These are phyloP conservation scores for Eucalyptus camaldulensis DNA, from an alignment of 345 rosid genomes.

Conservation along the genomic window DNA sequence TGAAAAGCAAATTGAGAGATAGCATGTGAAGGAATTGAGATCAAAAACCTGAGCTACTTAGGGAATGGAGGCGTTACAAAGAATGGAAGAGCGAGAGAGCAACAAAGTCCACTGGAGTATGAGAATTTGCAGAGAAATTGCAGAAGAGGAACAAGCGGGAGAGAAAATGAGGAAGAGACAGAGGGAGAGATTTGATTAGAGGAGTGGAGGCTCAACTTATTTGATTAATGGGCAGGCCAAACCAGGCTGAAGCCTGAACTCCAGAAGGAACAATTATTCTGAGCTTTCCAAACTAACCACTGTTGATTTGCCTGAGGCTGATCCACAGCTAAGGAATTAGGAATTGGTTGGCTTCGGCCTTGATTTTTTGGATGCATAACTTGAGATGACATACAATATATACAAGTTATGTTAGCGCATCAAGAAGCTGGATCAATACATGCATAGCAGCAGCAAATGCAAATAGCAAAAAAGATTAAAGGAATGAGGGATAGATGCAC, in stretches of 20 bases:
- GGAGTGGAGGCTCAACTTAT: too few relatives aligned
- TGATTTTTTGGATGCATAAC: slow-evolving; percentile 30
- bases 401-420: background rate
- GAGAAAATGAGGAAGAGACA: background rate
- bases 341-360: slow-evolving; percentile 45
- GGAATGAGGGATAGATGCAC: background rate
- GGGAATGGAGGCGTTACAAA: background rate
- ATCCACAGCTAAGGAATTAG: slow-evolving; percentile 34
- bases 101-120: background rate
- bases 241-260: slow-evolving; percentile 8
- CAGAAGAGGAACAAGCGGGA: background rate
- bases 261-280: slow-evolving; percentile 24
- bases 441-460: background rate
- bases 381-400: background rate
- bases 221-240: too few relatives aligned
- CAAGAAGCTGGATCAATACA: background rate
- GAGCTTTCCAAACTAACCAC: slow-evolving; percentile 42
- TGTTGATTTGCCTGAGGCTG: slow-evolving; percentile 61
- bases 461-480: background rate
- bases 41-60: too few relatives aligned
- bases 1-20: too few relatives aligned
- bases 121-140: background rate
- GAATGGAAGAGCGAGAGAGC: background rate
- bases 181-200: too few relatives aligned
- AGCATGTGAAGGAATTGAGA: too few relatives aligned